Conservation (phyloP, 2,329 filamentous ascomycete genomes). For the Aspergillus sp. region DNA sequence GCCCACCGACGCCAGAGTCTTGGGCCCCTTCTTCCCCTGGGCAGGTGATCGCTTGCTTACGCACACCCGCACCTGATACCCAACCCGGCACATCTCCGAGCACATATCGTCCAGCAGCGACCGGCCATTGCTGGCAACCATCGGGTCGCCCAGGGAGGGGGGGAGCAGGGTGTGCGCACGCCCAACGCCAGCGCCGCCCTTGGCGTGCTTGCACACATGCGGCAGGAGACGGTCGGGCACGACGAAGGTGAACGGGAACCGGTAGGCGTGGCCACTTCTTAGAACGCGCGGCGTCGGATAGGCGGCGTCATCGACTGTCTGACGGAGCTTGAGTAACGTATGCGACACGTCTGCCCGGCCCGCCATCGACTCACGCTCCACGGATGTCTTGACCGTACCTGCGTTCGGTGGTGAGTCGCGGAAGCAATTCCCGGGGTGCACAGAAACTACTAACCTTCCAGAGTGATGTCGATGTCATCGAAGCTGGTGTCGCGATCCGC, state of each 20-base stretch:
- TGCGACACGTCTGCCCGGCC: constrained; percentile 49
- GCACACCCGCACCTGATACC: constrained; percentile 46
- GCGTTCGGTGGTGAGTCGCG: constrained; percentile 5
- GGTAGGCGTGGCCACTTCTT: constrained; percentile 46
- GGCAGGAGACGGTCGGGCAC: constrained; percentile 53
- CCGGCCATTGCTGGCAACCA: constrained; percentile 42
- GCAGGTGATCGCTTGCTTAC: constrained; percentile 31
- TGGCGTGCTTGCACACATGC: constrained; percentile 47
- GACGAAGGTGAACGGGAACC: constrained; percentile 55
- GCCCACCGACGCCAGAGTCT: constrained; percentile 41
- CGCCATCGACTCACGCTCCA: constrained; percentile 48
- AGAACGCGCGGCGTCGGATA: constrained; percentile 49
- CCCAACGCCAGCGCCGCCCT: constrained; percentile 43
- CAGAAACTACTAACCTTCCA: constrained; percentile 38
- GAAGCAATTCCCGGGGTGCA: too few relatives aligned
- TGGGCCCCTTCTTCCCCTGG: constrained; percentile 25
- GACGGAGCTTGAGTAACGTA: constrained; percentile 52
- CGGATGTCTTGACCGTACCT: constrained; percentile 44
- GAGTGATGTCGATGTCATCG: constrained; percentile 50
- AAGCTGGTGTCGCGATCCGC: constrained; percentile 46
- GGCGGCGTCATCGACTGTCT: constrained; percentile 46
- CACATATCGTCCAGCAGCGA: constrained; percentile 51
- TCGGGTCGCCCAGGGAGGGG: constrained; percentile 52
- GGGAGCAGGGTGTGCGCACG: constrained; percentile 50
- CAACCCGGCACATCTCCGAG: constrained; percentile 53